Percentiles rank a stretch among this genome's conserved stretches.
These are phyloP conservation scores for Colletotrichum sp. DNA, from an alignment of 2,329 filamentous ascomycete genomes.

Conservation along the genomic window DNA sequence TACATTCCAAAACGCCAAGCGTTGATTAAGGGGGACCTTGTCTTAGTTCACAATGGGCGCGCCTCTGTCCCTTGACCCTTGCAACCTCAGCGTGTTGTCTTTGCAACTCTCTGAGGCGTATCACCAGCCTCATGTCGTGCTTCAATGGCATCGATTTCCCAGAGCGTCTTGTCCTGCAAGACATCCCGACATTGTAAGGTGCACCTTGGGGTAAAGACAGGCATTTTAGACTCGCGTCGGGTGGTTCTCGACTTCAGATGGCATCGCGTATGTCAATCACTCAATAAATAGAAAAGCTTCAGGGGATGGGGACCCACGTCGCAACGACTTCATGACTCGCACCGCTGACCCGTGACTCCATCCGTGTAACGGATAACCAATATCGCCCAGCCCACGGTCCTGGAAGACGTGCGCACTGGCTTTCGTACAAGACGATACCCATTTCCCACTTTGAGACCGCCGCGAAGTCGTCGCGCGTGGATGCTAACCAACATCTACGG, in stretches of 20 bases:
- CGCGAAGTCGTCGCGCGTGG: not conserved
- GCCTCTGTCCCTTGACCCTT: not conserved
- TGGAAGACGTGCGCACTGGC: not conserved
- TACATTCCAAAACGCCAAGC: constrained; percentile 13
- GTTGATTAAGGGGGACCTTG: constrained; percentile 14
- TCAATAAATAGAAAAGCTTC: constrained; percentile 15
- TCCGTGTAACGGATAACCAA: constrained; percentile 6
- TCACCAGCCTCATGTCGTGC: not conserved
- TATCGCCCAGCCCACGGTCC: not conserved
- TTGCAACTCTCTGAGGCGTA: not conserved
- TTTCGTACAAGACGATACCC: constrained; percentile 19
- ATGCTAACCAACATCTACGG: constrained; percentile 7
- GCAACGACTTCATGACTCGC: constrained; percentile 15
- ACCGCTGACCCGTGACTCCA: constrained; percentile 1
- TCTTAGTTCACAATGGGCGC: not conserved
- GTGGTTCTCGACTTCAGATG: not conserved
- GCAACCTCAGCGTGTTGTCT: not conserved
- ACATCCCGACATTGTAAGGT: not conserved
- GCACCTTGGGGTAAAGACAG: not conserved
- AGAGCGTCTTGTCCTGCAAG: not conserved
- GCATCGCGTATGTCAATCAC: constrained; percentile 8
- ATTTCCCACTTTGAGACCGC: not conserved
- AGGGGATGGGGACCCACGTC: constrained; percentile 15
- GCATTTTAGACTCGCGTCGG: not conserved
- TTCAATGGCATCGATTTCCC: not conserved